Evolutionary conservation across 2,329 filamentous ascomycete genomes (phyloP), one percentile per base, ranked within the genome.

Genomic region (Ophiostoma ulmi): DNA sequence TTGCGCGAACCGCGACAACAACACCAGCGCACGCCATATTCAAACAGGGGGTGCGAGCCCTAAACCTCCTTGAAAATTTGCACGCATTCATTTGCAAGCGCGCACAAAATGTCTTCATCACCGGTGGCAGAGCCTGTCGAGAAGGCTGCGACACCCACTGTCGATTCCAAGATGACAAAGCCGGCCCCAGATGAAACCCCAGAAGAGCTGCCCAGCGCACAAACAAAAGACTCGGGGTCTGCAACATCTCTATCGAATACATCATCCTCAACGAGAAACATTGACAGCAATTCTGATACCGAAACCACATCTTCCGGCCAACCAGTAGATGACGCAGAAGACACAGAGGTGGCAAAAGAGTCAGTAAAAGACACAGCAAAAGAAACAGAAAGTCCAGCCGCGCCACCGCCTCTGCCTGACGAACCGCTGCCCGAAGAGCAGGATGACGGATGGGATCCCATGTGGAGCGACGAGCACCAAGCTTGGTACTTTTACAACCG

Each of bases 401-500:
- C 70, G 2, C 63, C 74, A 3, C 81, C 81, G 10, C 81, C 81
- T 0, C 74, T 83, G 3, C 82, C 81, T 6, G 75, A 78, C 69
- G 81, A 83, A 67, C 78, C 79, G 13, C 73, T 77, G 66, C 80
- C 83, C 77, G 73, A 72, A 5, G 63, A 65, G 6, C 35, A 64
- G 35, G 35, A 89, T 73, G 87, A 89, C 75, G 93, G 93, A 71
- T 97, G 93, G 93, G 88, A 91, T 72, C 88, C 88, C 41, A 83
- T 91, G 70, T 95, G 91, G 91, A 92, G 95, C 75, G 80, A 85
- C 26, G 83, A 78, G 68, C 83, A 85, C 2, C 85, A 90, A 73
- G 85, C 88, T 1, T 97, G 89, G 81, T 96, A 92, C 80, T 97
- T 96, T 80, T 88, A 88, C 83, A 97, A 97, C 78, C 88, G 89